Percentiles rank a stretch among this genome's conserved stretches.
Evolutionary conservation across 2,329 filamentous ascomycete species (phyloP).

Genomic region (Plenodomus tracheiphilus): DNA sequence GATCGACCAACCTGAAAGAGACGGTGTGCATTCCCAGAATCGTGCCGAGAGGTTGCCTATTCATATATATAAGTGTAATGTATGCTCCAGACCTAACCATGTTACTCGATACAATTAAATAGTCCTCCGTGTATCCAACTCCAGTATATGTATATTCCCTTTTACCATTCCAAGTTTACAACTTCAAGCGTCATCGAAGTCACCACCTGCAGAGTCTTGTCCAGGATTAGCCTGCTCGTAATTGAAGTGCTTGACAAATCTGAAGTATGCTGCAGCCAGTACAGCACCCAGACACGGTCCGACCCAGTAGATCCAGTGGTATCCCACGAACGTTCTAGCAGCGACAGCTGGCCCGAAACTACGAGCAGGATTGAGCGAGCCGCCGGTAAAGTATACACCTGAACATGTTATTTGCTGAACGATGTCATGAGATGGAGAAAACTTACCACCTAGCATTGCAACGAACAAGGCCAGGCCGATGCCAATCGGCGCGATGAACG

Average conservation of each 20-base stretch:
- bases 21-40: too few species aligned
- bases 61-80: too few species aligned
- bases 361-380: conserved; percentile 49
- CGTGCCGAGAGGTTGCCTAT: too few species aligned
- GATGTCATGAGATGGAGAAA: background rate
- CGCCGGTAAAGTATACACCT: conserved; percentile 48
- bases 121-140: too few species aligned
- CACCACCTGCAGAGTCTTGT: conserved; percentile 20
- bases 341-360: conserved; percentile 49
- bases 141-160: too few species aligned
- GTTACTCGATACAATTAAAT: too few species aligned
- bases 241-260: conserved; percentile 45
- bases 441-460: conserved; percentile 32
- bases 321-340: conserved; percentile 33
- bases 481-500: conserved; percentile 25
- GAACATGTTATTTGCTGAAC: background rate
- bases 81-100: too few species aligned
- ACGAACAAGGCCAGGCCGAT: conserved; percentile 28
- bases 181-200: background rate
- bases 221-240: conserved; percentile 35
- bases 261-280: conserved; percentile 53
- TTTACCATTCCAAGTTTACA: too few species aligned
- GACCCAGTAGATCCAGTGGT: conserved; percentile 50
- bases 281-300: conserved; percentile 47
- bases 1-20: too few species aligned